Evolutionary conservation across 495 filamentous ascomycete genomes (phyloP), one percentile per base, ranked within the genome.

Genomic region (Beverwykella pulmonaria): DNA sequence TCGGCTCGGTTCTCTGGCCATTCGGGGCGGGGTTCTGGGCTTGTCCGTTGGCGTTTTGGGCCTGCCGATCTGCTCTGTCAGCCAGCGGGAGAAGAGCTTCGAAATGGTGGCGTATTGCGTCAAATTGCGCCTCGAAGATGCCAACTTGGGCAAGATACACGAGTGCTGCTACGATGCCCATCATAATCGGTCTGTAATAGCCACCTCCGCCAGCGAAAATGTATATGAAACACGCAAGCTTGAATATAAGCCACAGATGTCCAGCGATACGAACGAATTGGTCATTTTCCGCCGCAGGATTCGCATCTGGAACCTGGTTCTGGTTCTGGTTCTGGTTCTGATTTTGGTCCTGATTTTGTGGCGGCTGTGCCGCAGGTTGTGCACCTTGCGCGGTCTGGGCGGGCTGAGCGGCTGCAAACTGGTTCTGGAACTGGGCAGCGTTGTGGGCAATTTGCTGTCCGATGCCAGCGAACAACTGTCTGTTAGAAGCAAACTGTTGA

Each of bases 191-290:
- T 34, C 91, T 84, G 8, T 84, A 82, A 88, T 88, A 92, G 47
- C 87, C 84, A 27, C 86, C 84, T n/a, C 86, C 84, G 8, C 86
- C 84, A 19, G 88, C 90, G 65, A 93, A 90, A 75, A 92, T 86
- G 79, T 89, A 93, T 36, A 91, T 84, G 75, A 95, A 91, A 53
- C 87, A 82, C 47, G 86, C 83, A 20, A 97, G 76, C 30, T 91
- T 86, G 49, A 91, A 76, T n/a, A 94, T 77, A 19, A 94, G 82
- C 91, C 91, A 96, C 22, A 94, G 72, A 57, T 82, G 76, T n/a
- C 71, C 73, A 0, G 61, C 56, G 8, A 61, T 59, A 14, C 39
- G 27, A 26, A 14, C 65, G 4, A 71, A 1, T 12, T 59, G 65
- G 26, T 71, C 61, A 20, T 68, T 29, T 30, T 61, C 59, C 36